These are phyloP conservation scores for Capsicum baccatum DNA, from an alignment of 257 asterid genomes.

Conservation along the genomic window DNA sequence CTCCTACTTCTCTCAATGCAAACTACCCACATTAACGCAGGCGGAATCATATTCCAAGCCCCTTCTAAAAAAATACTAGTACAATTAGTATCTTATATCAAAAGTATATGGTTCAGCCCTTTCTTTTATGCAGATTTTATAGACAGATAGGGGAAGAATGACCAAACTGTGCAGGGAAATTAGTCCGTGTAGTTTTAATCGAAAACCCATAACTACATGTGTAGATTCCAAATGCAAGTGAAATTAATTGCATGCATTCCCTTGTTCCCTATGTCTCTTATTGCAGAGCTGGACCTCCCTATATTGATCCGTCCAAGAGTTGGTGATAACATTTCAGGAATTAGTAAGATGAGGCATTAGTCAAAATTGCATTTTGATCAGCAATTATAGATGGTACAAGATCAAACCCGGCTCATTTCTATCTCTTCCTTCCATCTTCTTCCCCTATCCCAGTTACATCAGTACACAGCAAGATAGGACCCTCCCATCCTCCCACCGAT, in stretches of 20 bases:
- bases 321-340: constrained; percentile 7
- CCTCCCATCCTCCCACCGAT: neutral
- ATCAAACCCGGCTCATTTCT: neutral
- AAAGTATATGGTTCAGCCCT: neutral
- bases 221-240: constrained; percentile 23
- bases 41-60: neutral
- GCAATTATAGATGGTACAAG: neutral
- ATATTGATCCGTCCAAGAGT: neutral
- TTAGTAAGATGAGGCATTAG: neutral
- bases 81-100: neutral
- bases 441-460: constrained; percentile 14
- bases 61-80: neutral
- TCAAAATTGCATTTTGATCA: neutral
- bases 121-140: neutral
- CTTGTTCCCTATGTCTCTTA: neutral
- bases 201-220: neutral
- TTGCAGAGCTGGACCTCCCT: neutral
- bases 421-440: neutral
- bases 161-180: neutral
- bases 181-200: neutral
- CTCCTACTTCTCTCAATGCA: neutral
- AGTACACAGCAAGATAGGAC: neutral
- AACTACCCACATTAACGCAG: neutral
- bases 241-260: neutral
- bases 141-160: neutral